Conservation (phyloP, 2,329 filamentous ascomycete genomes). For the Epichloe gansuensis region DNA sequence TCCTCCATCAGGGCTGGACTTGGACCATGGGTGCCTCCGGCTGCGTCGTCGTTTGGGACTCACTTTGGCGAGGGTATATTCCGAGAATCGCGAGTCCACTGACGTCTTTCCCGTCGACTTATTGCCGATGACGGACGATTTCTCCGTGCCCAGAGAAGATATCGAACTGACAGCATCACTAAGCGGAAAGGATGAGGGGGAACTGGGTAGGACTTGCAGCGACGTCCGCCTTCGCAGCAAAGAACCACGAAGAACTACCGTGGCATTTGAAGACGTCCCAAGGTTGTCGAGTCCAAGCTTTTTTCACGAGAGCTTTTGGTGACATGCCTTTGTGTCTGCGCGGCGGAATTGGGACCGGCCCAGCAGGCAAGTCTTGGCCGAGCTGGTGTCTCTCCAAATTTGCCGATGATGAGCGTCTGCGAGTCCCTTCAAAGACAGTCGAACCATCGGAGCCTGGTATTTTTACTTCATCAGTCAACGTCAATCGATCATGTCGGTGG, state of each 20-base stretch:
- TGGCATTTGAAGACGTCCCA: slow-evolving; percentile 16
- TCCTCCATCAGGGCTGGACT: slow-evolving; percentile 23
- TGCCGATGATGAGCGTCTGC: slow-evolving; percentile 1
- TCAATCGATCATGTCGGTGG: background rate
- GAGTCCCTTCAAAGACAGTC: slow-evolving; percentile 7
- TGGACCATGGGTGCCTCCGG: slow-evolving; percentile 22
- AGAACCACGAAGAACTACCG: slow-evolving; percentile 16
- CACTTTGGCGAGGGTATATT: slow-evolving; percentile 10
- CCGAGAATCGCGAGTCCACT: slow-evolving; percentile 18
- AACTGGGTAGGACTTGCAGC: slow-evolving; percentile 12
- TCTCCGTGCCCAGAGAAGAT: slow-evolving; percentile 17
- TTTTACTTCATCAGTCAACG: background rate
- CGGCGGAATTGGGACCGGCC: background rate
- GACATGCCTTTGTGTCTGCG: slow-evolving; percentile 10
- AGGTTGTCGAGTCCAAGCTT: slow-evolving; percentile 15
- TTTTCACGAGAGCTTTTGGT: slow-evolving; percentile 14
- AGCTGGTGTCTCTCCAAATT: background rate
- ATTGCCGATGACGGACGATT: slow-evolving; percentile 12
- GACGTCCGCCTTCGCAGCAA: slow-evolving; percentile 14
- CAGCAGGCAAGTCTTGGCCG: background rate
- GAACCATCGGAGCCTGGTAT: slow-evolving; percentile 14
- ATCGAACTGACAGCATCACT: slow-evolving; percentile 12
- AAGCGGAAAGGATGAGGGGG: slow-evolving; percentile 8
- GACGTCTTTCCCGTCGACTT: slow-evolving; percentile 21
- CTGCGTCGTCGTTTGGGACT: slow-evolving; percentile 14